A percentile compares a stretch with the other conserved stretches of the same genome.
Evolutionary conservation across 805 yeast species (phyloP).

Genomic region (Candida ortonii): DNA sequence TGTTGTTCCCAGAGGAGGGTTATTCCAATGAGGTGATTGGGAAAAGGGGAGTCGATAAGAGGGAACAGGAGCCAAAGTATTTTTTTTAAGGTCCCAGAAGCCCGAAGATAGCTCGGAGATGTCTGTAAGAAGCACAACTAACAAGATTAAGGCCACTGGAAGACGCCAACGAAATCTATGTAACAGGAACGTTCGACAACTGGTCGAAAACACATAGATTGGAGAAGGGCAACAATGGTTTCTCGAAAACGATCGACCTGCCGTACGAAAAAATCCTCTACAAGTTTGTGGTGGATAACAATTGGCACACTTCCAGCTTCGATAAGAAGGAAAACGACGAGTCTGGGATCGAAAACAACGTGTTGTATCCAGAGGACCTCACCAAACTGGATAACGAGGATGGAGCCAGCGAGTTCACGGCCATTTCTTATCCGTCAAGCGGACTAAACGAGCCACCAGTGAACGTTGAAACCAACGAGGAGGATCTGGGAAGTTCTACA

Average conservation of each 20-base stretch:
- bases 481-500: slow-evolving; percentile 26
- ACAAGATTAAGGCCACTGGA: slow-evolving; percentile 29
- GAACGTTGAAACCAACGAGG: slow-evolving; percentile 15
- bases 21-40: too few species aligned
- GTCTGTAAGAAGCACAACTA: too few species aligned
- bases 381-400: slow-evolving; percentile 18
- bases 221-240: slow-evolving; percentile 36
- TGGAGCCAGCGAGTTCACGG: slow-evolving; percentile 32
- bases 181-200: slow-evolving; percentile 59
- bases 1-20: too few species aligned
- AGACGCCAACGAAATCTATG: slow-evolving; percentile 41
- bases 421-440: slow-evolving; percentile 30
- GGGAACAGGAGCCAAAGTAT: not conserved
- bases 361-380: slow-evolving; percentile 36
- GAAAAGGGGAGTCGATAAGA: slow-evolving; percentile 1
- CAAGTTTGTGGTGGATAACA: slow-evolving; percentile 60
- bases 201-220: slow-evolving; percentile 50
- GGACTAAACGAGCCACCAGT: slow-evolving; percentile 11
- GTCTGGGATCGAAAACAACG: slow-evolving; percentile 52
- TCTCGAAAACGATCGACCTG: slow-evolving; percentile 43
- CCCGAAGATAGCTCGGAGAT: too few species aligned
- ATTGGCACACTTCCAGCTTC: slow-evolving; percentile 44
- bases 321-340: slow-evolving; percentile 40
- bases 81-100: too few species aligned
- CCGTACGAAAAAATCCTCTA: slow-evolving; percentile 41